Evolutionary conservation across 345 rosid genomes (phyloP).

Genomic region (Mallotus nudiflorus): DNA sequence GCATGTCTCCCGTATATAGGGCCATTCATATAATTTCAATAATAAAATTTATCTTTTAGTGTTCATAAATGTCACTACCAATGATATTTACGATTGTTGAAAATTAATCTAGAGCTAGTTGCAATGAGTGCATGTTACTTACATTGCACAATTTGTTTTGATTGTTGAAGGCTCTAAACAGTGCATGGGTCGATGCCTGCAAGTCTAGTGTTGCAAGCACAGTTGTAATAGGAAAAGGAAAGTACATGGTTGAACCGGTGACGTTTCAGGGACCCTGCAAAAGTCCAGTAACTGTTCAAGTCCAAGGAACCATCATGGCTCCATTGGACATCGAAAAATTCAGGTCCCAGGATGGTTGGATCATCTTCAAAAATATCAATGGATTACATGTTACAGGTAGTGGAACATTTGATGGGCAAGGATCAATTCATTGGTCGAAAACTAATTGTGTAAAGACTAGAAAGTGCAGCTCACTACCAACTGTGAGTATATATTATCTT

Average conservation of each 20-base stretch:
- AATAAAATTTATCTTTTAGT: too few relatives aligned
- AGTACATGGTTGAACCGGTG: neutral
- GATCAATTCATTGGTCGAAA: slow-evolving; percentile 35
- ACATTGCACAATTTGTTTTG: too few relatives aligned
- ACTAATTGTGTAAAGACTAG: slow-evolving; percentile 27
- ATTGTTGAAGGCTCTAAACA: slow-evolving; percentile 18
- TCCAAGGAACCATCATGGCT: slow-evolving; percentile 27
- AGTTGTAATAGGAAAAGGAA: slow-evolving; percentile 25
- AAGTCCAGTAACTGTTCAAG: slow-evolving; percentile 31
- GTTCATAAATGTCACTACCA: too few relatives aligned
- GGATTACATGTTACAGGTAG: slow-evolving; percentile 26
- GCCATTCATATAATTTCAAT: too few relatives aligned
- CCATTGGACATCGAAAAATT: neutral
- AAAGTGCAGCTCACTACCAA: slow-evolving; percentile 35
- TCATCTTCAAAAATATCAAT: slow-evolving; percentile 12
- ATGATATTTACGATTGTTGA: too few relatives aligned
- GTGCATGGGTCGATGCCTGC: slow-evolving; percentile 34
- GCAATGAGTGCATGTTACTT: too few relatives aligned
- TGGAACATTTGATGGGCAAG: slow-evolving; percentile 52
- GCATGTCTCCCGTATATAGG: too few relatives aligned
- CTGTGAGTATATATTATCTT: slow-evolving; percentile 22
- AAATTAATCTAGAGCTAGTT: too few relatives aligned
- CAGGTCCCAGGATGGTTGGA: slow-evolving; percentile 4
- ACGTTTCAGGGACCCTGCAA: slow-evolving; percentile 33
- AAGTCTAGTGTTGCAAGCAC: neutral